These are phyloP conservation scores for Xylaria digitata DNA, from an alignment of 2,329 filamentous ascomycete genomes.

Conservation along the genomic window DNA sequence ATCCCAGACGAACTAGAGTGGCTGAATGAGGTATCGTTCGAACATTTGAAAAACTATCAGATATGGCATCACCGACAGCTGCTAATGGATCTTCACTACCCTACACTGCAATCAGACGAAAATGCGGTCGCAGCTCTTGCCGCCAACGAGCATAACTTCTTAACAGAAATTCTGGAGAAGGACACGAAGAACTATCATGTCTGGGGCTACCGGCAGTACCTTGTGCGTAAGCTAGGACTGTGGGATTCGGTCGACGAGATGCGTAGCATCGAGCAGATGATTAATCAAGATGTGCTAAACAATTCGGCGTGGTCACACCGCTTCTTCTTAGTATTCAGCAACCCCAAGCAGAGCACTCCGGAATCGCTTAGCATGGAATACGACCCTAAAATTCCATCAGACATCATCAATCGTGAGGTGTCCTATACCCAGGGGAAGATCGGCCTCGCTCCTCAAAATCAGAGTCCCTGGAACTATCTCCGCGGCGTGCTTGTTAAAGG, in stretches of 20 bases:
- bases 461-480: slow-evolving; percentile 93
- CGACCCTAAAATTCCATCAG: slow-evolving; percentile 68
- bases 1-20: slow-evolving; percentile 81
- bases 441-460: slow-evolving; percentile 86
- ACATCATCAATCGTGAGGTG: slow-evolving; percentile 79
- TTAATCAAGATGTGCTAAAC: slow-evolving; percentile 87
- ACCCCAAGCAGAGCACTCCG: slow-evolving; percentile 62
- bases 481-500: slow-evolving; percentile 78
- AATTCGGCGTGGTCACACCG: slow-evolving; percentile 98
- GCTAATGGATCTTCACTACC: slow-evolving; percentile 69
- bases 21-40: slow-evolving; percentile 85
- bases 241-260: slow-evolving; percentile 69
- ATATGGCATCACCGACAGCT: slow-evolving; percentile 86
- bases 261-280: slow-evolving; percentile 74
- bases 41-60: slow-evolving; percentile 97
- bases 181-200: slow-evolving; percentile 99
- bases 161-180: slow-evolving; percentile 80
- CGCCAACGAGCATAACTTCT: slow-evolving; percentile 77
- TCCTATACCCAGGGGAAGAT: slow-evolving; percentile 80
- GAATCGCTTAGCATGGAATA: slow-evolving; percentile 61
- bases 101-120: slow-evolving; percentile 59
- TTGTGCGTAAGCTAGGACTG: slow-evolving; percentile 73
- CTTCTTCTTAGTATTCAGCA: slow-evolving; percentile 88
- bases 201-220: slow-evolving; percentile 90
- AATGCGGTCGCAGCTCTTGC: slow-evolving; percentile 63